Conservation (phyloP, 345 rosid genomes). For the Eucalyptus paniculata region DNA sequence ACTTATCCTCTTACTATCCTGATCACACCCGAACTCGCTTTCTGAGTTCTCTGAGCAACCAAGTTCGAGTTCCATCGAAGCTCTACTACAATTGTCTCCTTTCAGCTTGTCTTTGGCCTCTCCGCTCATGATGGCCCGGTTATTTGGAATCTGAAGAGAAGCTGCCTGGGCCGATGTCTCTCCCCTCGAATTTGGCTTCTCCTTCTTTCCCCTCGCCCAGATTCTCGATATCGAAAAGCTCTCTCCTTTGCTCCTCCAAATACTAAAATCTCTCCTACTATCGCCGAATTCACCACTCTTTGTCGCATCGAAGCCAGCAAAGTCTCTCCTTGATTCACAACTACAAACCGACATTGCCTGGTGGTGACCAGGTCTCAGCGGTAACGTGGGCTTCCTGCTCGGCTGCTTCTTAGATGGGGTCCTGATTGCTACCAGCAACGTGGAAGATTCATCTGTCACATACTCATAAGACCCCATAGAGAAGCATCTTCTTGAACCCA, state of each 20-base stretch:
- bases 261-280: background rate
- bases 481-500: constrained; percentile 70
- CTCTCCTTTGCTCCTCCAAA: constrained; percentile 16
- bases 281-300: background rate
- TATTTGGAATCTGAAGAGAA: constrained; percentile 42
- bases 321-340: constrained; percentile 52
- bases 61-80: constrained; percentile 1
- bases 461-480: constrained; percentile 99
- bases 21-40: constrained; percentile 20
- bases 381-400: constrained; percentile 35
- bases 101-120: background rate
- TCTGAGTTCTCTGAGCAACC: constrained; percentile 6
- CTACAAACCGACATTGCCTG: constrained; percentile 57
- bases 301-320: constrained; percentile 19
- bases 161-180: constrained; percentile 50
- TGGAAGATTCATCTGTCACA: constrained; percentile 67
- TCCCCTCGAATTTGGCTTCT: constrained; percentile 23
- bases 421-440: constrained; percentile 66
- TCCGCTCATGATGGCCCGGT: background rate
- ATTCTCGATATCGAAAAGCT: constrained; percentile 84
- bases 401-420: constrained; percentile 47
- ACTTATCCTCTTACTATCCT: constrained; percentile 27
- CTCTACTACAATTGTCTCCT: background rate
- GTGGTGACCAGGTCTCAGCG: constrained; percentile 53
- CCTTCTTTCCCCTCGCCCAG: constrained; percentile 70